A percentile compares a stretch with the other conserved stretches of the same genome.
These are phyloP conservation scores for Picea engelmannii DNA, from an alignment of 83 land plant species.

Conservation along the genomic window DNA sequence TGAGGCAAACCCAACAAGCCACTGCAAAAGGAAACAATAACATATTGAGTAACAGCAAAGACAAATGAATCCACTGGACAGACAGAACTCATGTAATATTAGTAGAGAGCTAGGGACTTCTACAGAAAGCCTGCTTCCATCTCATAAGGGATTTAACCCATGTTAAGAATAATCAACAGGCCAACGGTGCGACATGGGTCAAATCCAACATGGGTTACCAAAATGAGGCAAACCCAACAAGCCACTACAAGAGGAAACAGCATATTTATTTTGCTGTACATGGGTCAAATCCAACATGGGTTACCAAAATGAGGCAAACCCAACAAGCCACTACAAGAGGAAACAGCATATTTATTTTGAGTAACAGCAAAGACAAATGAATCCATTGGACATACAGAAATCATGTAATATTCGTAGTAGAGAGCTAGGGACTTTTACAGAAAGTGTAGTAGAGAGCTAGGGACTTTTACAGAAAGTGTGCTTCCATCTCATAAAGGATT, in stretches of 20 bases:
- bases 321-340: conserved; percentile 68
- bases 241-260: conserved; percentile 53
- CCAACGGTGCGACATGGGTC: too few species aligned
- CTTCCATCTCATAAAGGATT: too few species aligned
- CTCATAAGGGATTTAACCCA: too few species aligned
- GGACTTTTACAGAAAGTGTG: too few species aligned
- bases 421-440: too few species aligned
- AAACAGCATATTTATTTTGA: background rate
- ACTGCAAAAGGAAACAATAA: conserved; percentile 38
- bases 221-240: conserved; percentile 59
- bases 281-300: background rate
- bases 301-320: conserved; percentile 66
- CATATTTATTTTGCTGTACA: too few species aligned
- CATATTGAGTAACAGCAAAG: background rate
- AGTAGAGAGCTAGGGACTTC: too few species aligned
- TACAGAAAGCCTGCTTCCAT: too few species aligned
- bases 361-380: background rate
- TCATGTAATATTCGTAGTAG: background rate
- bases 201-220: conserved; percentile 35
- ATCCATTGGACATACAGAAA: background rate
- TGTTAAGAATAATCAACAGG: too few species aligned
- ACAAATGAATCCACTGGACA: background rate
- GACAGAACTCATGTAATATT: background rate
- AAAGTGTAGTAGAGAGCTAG: too few species aligned
- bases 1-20: conserved; percentile 64